Conservation (phyloP, 257 asterid genomes). For the Solanum lycopersicoides region DNA sequence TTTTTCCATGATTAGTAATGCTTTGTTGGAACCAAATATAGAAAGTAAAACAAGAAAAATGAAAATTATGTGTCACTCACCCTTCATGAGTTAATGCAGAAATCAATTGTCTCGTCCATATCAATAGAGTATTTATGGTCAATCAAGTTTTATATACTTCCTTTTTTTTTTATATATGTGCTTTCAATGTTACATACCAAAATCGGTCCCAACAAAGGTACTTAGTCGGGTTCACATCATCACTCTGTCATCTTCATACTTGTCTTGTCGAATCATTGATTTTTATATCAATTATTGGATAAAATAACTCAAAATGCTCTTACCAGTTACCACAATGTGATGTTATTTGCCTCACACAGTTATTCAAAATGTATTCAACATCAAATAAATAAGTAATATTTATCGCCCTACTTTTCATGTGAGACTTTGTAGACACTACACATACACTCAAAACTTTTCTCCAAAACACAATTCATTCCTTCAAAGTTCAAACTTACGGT, state of each 20-base stretch:
- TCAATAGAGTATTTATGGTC: background rate
- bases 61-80: background rate
- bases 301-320: background rate
- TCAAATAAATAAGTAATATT: background rate
- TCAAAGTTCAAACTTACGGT: background rate
- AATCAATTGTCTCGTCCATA: background rate
- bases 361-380: background rate
- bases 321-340: background rate
- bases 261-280: background rate
- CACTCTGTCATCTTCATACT: background rate
- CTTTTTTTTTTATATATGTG: background rate
- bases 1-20: background rate
- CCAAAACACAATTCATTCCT: background rate
- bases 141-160: background rate
- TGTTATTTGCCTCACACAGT: background rate
- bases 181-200: background rate
- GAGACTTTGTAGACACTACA: background rate
- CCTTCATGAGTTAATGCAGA: background rate
- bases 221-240: background rate
- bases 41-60: background rate
- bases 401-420: background rate
- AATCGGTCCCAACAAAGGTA: background rate
- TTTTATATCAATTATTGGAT: too few relatives aligned
- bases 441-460: background rate
- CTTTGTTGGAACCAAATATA: background rate